phyloP scores from a whole-genome alignment of 176 grass and related monocot genomes.

The Oryza longistaminata region DNA sequence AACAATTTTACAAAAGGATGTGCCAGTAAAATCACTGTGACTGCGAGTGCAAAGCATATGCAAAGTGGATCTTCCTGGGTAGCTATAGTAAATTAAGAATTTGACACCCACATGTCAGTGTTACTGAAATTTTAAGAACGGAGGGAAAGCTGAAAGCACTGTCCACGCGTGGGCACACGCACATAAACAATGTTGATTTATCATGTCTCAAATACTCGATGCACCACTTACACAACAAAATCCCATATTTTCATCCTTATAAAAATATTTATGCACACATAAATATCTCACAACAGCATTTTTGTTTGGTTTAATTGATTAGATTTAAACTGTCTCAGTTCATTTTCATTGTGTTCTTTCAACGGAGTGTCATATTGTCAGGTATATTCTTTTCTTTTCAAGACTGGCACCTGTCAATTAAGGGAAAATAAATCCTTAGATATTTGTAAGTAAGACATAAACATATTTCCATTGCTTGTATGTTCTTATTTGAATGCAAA shows the following conservation, averaged over 20 bases:
- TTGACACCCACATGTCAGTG: background rate
- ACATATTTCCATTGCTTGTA: background rate
- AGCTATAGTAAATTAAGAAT: background rate
- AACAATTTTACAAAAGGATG: background rate
- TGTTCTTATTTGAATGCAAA: background rate
- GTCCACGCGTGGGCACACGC: background rate
- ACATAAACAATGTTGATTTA: background rate
- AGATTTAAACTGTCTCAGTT: background rate
- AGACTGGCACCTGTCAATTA: background rate
- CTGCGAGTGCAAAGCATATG: background rate
- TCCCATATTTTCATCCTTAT: conserved; percentile 2
- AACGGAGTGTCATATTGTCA: background rate
- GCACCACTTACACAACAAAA: background rate
- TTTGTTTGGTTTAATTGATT: background rate
- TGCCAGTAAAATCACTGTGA: background rate
- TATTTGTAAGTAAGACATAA: background rate
- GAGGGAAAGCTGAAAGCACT: background rate
- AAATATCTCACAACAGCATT: background rate
- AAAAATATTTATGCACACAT: background rate
- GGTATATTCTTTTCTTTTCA: background rate
- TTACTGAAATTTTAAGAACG: background rate
- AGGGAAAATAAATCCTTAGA: background rate
- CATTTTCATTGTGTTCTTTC: background rate
- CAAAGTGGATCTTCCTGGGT: background rate
- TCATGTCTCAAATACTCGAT: background rate